Base-by-base conservation (phyloP, 2,329 filamentous ascomycete genomes). In the Cordyceps fumosorosea region DNA sequence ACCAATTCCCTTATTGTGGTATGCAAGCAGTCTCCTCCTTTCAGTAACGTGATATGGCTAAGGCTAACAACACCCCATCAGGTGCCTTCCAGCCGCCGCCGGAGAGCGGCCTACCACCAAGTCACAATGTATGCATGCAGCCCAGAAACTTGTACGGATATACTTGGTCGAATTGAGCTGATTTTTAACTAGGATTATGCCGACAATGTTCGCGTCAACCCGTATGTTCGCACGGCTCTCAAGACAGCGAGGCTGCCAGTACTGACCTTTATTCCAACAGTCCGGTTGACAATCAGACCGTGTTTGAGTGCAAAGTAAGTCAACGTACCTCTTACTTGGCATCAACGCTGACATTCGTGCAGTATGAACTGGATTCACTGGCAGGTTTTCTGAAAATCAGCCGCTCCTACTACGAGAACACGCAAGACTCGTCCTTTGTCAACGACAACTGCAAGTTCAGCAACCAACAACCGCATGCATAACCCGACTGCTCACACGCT, bases 311-410 rank as follows among this genome's bases (percentile, higher is more conserved):
- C 67, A 71, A 70, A 65, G 69, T 68, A 64, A 5, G 62, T 29
- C 7, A 8, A 8, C 1, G 93, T 90, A 20, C 2, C 20, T 3
- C n/a, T 5, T 12, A 2, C 1, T 3, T 16, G 45, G 14, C 6
- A 16, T 12, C 7, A 40, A 4, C 3, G 16, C 60, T 62, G 22
- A 24, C 20, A 53, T 8, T 24, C 2, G 16, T 40, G 5, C 93
- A 96, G 76, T 96, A 93, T 74, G 92, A 96, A 75, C 84, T 96
- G 44, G 92, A 96, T 77, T 93, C 90, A 8, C 83, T 96, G 2
- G 91, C 91, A 0, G 87, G 90, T 50, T 96, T 96, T 73, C 81
- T 96, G n/a, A 86, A 89, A 48, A 81, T 96, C 4, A 86, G 85
- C 2, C 88, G 90, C 55, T 86, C 93, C 64, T 96, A 95, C 75